These are phyloP conservation scores for Trypanosomatidae sp. DNA, from an alignment of 208 protist genomes.

Conservation along the genomic window DNA sequence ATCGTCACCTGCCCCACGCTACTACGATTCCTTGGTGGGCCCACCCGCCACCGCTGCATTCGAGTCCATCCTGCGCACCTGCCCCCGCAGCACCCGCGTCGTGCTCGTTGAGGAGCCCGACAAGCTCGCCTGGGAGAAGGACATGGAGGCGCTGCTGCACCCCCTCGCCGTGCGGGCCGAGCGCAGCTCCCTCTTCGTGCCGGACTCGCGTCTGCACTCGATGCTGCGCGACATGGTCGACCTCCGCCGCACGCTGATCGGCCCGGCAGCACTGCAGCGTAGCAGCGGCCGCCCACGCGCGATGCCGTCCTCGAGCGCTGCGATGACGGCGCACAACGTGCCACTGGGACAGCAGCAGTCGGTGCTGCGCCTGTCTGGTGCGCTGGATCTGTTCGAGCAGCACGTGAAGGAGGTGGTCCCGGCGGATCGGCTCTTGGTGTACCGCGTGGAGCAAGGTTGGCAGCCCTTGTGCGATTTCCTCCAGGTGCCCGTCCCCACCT, in stretches of 20 bases:
- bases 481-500: slow-evolving; percentile 46
- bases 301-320: slow-evolving; percentile 11
- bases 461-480: slow-evolving; percentile 76
- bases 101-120: slow-evolving; percentile 82
- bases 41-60: slow-evolving; percentile 79
- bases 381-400: slow-evolving; percentile 73
- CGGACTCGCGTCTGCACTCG: slow-evolving; percentile 32
- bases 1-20: background rate
- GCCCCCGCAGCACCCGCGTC: slow-evolving; percentile 75
- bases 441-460: slow-evolving; percentile 73
- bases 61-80: slow-evolving; percentile 70
- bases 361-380: slow-evolving; percentile 33
- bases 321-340: slow-evolving; percentile 28
- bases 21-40: slow-evolving; percentile 77
- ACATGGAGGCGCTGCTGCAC: slow-evolving; percentile 47
- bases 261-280: slow-evolving; percentile 12
- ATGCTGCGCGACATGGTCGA: slow-evolving; percentile 65
- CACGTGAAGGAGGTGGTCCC: slow-evolving; percentile 74
- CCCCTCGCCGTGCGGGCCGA: slow-evolving; percentile 41
- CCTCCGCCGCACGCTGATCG: slow-evolving; percentile 31
- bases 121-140: slow-evolving; percentile 70
- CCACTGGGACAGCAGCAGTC: slow-evolving; percentile 22
- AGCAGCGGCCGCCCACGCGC: slow-evolving; percentile 6
- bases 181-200: slow-evolving; percentile 3
- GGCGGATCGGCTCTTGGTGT: slow-evolving; percentile 76